phyloP scores from a whole-genome alignment of 805 yeast species.

The Lipomyces chichibuensis region DNA sequence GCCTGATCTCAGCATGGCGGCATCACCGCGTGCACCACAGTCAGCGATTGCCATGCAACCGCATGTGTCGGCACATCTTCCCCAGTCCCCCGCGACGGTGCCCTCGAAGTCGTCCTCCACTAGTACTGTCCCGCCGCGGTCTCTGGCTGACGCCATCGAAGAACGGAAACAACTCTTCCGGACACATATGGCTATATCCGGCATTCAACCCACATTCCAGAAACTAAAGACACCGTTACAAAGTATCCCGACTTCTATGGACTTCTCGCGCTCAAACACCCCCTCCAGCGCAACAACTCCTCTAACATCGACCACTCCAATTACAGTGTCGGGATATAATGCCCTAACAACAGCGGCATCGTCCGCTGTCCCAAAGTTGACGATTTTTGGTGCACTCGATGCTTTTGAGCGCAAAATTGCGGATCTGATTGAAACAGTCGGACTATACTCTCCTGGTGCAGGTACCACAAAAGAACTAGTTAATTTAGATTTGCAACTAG shows the following conservation, averaged over 20 bases:
- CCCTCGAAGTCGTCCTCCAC: neutral
- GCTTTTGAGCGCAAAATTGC: slow-evolving; percentile 24
- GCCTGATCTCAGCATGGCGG: neutral
- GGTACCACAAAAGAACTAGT: slow-evolving; percentile 23
- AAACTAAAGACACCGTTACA: neutral
- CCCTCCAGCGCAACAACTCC: neutral
- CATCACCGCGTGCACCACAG: neutral
- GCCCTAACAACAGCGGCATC: neutral
- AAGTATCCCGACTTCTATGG: neutral
- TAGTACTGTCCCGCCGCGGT: neutral
- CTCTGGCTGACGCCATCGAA: neutral
- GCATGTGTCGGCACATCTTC: neutral
- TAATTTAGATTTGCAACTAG: slow-evolving; percentile 12
- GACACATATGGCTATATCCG: neutral
- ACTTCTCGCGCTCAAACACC: neutral
- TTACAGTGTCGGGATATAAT: neutral
- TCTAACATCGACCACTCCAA: neutral
- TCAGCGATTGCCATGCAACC: neutral
- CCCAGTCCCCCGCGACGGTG: neutral
- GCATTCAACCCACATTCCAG: neutral
- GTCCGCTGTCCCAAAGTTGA: neutral
- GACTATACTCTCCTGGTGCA: slow-evolving; percentile 23
- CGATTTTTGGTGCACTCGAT: slow-evolving; percentile 23
- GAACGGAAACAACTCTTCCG: neutral
- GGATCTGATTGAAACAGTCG: slow-evolving; percentile 17